Base-by-base conservation (phyloP, 441 rosid genomes). In the Jatropha multifida region DNA sequence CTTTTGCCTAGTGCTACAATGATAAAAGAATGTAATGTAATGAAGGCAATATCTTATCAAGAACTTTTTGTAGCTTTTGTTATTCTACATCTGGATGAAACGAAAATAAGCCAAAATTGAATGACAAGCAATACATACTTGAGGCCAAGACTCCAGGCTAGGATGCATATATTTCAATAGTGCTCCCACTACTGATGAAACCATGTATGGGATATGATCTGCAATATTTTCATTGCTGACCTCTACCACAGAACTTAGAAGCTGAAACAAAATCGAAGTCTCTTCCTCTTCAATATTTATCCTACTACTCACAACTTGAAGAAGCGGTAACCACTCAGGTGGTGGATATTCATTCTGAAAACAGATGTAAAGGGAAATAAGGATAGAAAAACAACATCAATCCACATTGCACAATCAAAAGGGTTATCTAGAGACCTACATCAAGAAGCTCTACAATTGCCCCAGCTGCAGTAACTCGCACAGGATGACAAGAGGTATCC, bases 381-480 rank as follows among this genome's bases (percentile, higher is more conserved):
- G 44, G 71, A 52, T 38, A 77, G 65, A 74, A 75, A 42, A 15
- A 48, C 27, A 77, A 13, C 48, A 40, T 37, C 17, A 32, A 64
- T 69, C 61, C 23, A 71, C 52, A 79, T 60, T 54, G 58, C 60
- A 76, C 69, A 76, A 67, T 77, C 68, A 70, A 65, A 75, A 56
- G 67, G 59, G 51, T 48, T 58, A 32, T 49, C 66, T 49, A 55
- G 65, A 60, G 68, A 68, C 86, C 71, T 85, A 94, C 98, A 82
- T 89, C 93, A 77, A 94, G 86, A 75, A 94, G 89, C 76, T 84
- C 89, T 67, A 80, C 68, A 51, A 94, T 86, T 60, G 93, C 97
- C 55, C 94, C 97, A 82, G 93, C 96, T 72, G 96, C 94, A 67
- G 96, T 87, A 70, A 85, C 89, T 65, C 94, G 90, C 78, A 90